These are phyloP conservation scores for Carallia brachiata DNA, from an alignment of 345 rosid genomes.

Conservation along the genomic window DNA sequence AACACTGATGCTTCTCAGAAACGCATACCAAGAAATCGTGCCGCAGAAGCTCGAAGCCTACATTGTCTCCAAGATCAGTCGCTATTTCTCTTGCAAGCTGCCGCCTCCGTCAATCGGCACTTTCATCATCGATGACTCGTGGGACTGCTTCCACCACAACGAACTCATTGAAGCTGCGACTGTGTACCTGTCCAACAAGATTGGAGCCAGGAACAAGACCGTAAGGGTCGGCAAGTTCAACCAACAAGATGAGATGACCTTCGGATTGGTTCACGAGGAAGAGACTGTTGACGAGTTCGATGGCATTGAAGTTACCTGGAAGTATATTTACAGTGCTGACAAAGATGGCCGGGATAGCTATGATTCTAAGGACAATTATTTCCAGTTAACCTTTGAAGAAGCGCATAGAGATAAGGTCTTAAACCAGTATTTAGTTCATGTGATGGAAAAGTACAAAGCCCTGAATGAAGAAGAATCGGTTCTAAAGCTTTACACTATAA, in stretches of 20 bases:
- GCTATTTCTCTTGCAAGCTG: background rate
- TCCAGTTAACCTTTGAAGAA: background rate
- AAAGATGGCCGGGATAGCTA: background rate
- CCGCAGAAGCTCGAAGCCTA: background rate
- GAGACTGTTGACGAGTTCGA: background rate
- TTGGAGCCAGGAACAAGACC: background rate
- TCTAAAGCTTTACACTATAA: constrained; percentile 2
- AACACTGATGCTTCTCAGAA: background rate
- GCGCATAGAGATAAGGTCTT: background rate
- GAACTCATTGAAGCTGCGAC: background rate
- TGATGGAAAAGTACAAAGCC: background rate
- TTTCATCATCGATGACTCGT: background rate
- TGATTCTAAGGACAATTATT: background rate
- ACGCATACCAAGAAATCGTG: background rate
- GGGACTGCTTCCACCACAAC: background rate
- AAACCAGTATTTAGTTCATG: background rate
- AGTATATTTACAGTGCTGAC: background rate
- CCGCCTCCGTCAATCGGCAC: background rate
- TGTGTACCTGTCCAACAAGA: background rate
- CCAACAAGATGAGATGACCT: background rate
- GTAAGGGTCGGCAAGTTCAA: constrained; percentile 1
- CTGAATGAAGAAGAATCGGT: background rate
- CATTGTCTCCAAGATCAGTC: background rate
- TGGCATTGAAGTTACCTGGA: background rate
- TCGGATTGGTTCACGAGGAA: background rate